Evolutionary conservation across 495 filamentous ascomycete species (phyloP).

Genomic region (Paragyromitra xinjiangensis): DNA sequence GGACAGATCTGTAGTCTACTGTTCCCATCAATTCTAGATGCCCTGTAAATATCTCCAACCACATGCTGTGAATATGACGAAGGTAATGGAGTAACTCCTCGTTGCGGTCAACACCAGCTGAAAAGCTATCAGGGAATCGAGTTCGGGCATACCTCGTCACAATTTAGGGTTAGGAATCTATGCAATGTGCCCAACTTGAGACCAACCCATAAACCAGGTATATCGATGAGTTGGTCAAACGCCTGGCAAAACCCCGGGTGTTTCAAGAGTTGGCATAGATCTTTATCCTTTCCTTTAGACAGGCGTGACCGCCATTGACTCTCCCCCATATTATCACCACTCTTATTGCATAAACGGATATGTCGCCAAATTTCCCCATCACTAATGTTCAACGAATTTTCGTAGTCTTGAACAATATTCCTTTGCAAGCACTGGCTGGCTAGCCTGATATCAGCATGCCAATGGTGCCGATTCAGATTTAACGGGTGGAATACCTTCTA

Average conservation of each 20-base stretch:
- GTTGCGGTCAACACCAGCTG: neutral
- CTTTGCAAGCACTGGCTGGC: conserved; percentile 16
- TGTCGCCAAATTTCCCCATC: conserved; percentile 38
- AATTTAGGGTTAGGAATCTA: conserved; percentile 33
- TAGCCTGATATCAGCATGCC: conserved; percentile 19
- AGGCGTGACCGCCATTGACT: conserved; percentile 38
- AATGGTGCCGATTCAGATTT: neutral
- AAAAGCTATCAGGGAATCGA: neutral
- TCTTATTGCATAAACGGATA: conserved; percentile 31
- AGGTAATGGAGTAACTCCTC: conserved; percentile 45
- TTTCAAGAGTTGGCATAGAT: conserved; percentile 20
- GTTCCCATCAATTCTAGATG: neutral
- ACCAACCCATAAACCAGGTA: conserved; percentile 31
- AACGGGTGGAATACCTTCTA: neutral
- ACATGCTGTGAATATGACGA: conserved; percentile 19
- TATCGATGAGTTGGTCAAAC: conserved; percentile 12
- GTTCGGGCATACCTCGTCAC: conserved; percentile 21
- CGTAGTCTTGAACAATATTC: conserved; percentile 19
- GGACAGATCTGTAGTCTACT: neutral
- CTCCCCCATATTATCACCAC: conserved; percentile 17
- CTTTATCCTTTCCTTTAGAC: conserved; percentile 32
- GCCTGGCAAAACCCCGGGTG: conserved; percentile 17
- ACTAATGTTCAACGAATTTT: conserved; percentile 35
- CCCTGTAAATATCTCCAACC: conserved; percentile 15
- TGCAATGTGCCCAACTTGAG: conserved; percentile 31